phyloP scores from a whole-genome alignment of 306 rosid species.

The Ochetophila trinervis region DNA sequence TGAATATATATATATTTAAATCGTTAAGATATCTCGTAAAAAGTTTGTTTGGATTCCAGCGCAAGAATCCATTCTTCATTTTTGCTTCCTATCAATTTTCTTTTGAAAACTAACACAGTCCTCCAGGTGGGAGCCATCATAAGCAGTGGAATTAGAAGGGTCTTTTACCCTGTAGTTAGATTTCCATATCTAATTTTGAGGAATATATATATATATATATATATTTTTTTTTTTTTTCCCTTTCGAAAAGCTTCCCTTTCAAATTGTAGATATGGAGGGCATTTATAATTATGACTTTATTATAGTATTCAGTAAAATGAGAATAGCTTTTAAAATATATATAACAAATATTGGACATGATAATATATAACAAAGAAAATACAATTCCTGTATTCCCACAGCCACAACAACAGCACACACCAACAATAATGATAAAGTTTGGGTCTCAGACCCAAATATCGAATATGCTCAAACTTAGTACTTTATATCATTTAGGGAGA shows the following conservation, averaged over 20 bases:
- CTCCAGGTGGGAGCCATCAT: conserved; percentile 38
- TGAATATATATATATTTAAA: background rate
- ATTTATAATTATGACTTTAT: too few species aligned
- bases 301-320: conserved; percentile 27
- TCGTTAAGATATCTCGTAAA: background rate
- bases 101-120: too few species aligned
- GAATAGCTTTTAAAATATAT: too few species aligned
- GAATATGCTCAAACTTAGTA: too few species aligned
- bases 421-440: too few species aligned
- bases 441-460: too few species aligned
- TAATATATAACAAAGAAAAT: too few species aligned
- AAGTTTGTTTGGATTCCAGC: conserved; percentile 22
- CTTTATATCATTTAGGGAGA: too few species aligned
- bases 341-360: conserved; percentile 28
- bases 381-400: too few species aligned
- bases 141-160: conserved; percentile 25
- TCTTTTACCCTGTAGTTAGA: conserved; percentile 25
- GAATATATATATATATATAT: too few species aligned
- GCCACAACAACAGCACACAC: too few species aligned
- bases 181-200: conserved; percentile 32
- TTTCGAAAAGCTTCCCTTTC: conserved; percentile 25
- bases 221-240: background rate
- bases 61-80: conserved; percentile 38
- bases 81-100: conserved; percentile 2
- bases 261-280: conserved; percentile 20